These are phyloP conservation scores for Fusarium pseudocircinatum DNA, from an alignment of 2,329 filamentous ascomycete genomes.

Conservation along the genomic window DNA sequence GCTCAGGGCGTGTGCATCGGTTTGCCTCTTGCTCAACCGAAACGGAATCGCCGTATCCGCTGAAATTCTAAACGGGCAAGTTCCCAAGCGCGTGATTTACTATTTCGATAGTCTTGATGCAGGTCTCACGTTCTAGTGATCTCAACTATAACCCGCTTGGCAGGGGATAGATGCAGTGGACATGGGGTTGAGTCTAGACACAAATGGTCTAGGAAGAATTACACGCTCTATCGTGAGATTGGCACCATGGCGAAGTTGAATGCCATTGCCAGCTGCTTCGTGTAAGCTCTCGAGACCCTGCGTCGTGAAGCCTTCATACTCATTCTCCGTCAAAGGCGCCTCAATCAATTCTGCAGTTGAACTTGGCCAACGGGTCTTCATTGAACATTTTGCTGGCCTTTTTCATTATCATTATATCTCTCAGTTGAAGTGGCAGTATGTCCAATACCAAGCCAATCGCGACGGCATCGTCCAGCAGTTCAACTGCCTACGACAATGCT, in stretches of 20 bases:
- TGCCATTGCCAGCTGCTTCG: not conserved
- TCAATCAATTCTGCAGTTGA: not conserved
- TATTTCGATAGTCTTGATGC: not conserved
- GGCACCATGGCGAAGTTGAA: not conserved
- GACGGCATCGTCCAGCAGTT: not conserved
- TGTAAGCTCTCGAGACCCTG: not conserved
- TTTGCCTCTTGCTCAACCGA: not conserved
- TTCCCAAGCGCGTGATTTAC: not conserved
- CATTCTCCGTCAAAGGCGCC: not conserved
- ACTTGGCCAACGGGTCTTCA: not conserved
- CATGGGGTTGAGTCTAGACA: not conserved
- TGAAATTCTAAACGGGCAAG: not conserved
- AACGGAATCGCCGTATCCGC: not conserved
- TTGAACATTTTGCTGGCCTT: not conserved
- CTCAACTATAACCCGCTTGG: not conserved
- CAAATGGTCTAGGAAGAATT: not conserved
- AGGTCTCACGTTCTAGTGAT: not conserved
- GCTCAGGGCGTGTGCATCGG: not conserved
- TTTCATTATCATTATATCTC: accelerated
- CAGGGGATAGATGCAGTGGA: not conserved
- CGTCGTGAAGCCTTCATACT: not conserved
- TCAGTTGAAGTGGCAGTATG: not conserved
- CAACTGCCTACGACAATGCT: not conserved
- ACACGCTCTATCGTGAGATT: not conserved
- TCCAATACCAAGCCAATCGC: not conserved